Percentiles rank a stretch among this genome's conserved stretches.
These are phyloP conservation scores for Aspergillus bombycis DNA, from an alignment of 2,329 filamentous ascomycete species.

Conservation along the genomic window DNA sequence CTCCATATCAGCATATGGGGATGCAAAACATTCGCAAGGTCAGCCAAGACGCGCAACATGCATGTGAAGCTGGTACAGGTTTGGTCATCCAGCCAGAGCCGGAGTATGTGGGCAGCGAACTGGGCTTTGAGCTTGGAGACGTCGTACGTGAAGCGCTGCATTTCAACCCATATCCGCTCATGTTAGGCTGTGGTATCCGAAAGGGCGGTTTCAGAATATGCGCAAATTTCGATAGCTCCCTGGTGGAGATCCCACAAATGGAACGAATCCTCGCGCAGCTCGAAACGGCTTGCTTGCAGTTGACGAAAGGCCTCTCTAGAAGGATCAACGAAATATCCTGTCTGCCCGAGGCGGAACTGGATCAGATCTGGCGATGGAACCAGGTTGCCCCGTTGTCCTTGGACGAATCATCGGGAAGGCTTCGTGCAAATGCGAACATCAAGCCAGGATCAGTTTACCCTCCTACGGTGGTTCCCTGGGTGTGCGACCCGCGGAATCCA, in stretches of 20 bases:
- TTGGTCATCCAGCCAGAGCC: constrained; percentile 46
- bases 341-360: constrained; percentile 41
- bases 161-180: constrained; percentile 55
- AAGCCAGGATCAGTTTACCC: constrained; percentile 39
- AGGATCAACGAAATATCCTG: constrained; percentile 40
- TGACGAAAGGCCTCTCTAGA: constrained; percentile 29
- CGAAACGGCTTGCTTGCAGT: constrained; percentile 32
- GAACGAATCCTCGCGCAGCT: constrained; percentile 41
- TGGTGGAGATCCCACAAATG: constrained; percentile 43
- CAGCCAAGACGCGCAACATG: constrained; percentile 42
- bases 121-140: constrained; percentile 42
- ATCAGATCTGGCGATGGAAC: constrained; percentile 51
- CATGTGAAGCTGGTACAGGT: constrained; percentile 39
- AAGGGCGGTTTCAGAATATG: constrained; percentile 49
- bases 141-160: constrained; percentile 41
- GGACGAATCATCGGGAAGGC: constrained; percentile 29
- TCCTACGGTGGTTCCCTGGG: constrained; percentile 31
- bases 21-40: constrained; percentile 53
- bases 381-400: constrained; percentile 37
- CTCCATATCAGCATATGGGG: constrained; percentile 53
- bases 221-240: constrained; percentile 47
- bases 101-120: constrained; percentile 39
- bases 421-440: constrained; percentile 25
- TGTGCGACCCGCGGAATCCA: constrained; percentile 36
- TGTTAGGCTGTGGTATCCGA: constrained; percentile 51